Evolutionary conservation across 1,284 basidiomycete species (phyloP), one percentile per base, ranked within the genome.

Genomic region (Boletus smithii): DNA sequence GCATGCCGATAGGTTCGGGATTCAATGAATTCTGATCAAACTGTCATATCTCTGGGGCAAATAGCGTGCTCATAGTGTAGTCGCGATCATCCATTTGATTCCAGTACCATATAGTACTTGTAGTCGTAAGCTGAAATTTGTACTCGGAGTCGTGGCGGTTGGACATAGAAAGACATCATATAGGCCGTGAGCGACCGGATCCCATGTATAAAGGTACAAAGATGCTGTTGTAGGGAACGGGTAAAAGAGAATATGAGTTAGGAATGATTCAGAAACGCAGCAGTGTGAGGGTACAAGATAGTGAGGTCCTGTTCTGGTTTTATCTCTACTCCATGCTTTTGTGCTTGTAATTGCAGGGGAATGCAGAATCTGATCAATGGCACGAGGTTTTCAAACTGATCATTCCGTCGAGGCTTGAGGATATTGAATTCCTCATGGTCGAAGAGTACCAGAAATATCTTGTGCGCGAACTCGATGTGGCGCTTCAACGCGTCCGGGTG

Each of bases 401-500:
- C 6, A 2, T 2, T 20, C 18, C 13, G 23, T 8, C 30, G 20
- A 9, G 46, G 45, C 16, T 23, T 5, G n/a, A 53, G 46, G 9
- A 51, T 16, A 2, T 29, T 16, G 22, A 36, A 36, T 1, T 10
- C 4, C 4, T 13, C 8, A 13, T 36, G n/a, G 4, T 46, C 20
- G 1, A 49, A n/a, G 6, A 38, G 31, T 2, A 11, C 1, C 3
- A 6, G 2, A 7, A 49, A 42, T 0, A 31, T 8, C 4, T 1
- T 4, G 30, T 54, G 50, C 8, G 16, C 18, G 2, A 4, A 0
- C 2, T 0, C 0, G 8, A 53, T 16, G 7, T 53, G 53, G 8
- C 54, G 22, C 22, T 55, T 55, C 14, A 53, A n/a, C 2, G 36
- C 9, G 8, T 53, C 53, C 10, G 14, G 47, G 3, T 42, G 36